A percentile compares a stretch with the other conserved stretches of the same genome.
These are phyloP conservation scores for Amylostereum areolatum DNA, from an alignment of 1,284 basidiomycete genomes.

Conservation along the genomic window DNA sequence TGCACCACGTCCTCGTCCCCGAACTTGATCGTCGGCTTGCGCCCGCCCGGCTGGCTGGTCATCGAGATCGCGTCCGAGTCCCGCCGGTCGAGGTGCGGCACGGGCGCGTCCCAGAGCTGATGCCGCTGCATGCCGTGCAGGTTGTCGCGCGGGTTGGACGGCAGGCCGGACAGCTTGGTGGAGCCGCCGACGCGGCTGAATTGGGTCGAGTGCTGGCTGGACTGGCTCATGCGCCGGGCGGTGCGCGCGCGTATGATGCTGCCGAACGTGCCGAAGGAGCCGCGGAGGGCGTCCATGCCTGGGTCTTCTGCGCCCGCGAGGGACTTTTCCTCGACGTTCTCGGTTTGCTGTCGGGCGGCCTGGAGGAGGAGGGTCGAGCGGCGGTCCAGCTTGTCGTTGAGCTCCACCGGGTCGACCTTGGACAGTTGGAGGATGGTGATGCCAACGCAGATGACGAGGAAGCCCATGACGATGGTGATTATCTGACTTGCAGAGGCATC, in stretches of 20 bases:
- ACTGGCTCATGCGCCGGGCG: constrained; percentile 57
- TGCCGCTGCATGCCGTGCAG: constrained; percentile 57
- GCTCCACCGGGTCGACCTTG: constrained; percentile 78
- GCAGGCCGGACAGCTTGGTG: constrained; percentile 12
- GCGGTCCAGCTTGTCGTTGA: constrained; percentile 73
- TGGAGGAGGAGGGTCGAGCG: constrained; percentile 81
- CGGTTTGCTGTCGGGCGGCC: constrained; percentile 64
- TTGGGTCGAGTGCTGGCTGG: constrained; percentile 29
- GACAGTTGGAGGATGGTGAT: constrained; percentile 96
- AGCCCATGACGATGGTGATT: constrained; percentile 88
- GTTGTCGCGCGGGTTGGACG: constrained; percentile 11
- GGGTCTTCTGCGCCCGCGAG: constrained; percentile 60
- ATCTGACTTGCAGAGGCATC: constrained; percentile 72
- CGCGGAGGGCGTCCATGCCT: constrained; percentile 83
- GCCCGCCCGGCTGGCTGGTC: constrained; percentile 27
- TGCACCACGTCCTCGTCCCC: constrained; percentile 66
- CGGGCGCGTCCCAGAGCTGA: constrained; percentile 75
- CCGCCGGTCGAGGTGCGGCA: constrained; percentile 25
- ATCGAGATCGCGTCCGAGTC: constrained; percentile 21
- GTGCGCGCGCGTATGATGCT: constrained; percentile 84
- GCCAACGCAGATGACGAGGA: constrained; percentile 83
- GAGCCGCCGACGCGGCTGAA: constrained; percentile 11
- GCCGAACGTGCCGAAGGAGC: constrained; percentile 85
- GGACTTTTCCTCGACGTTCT: constrained; percentile 56
- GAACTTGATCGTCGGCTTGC: constrained; percentile 69